Percentiles rank a stretch among this genome's conserved stretches.
phyloP scores from a whole-genome alignment of 495 filamentous ascomycete genomes.

The Penicillium dipodomyicola region DNA sequence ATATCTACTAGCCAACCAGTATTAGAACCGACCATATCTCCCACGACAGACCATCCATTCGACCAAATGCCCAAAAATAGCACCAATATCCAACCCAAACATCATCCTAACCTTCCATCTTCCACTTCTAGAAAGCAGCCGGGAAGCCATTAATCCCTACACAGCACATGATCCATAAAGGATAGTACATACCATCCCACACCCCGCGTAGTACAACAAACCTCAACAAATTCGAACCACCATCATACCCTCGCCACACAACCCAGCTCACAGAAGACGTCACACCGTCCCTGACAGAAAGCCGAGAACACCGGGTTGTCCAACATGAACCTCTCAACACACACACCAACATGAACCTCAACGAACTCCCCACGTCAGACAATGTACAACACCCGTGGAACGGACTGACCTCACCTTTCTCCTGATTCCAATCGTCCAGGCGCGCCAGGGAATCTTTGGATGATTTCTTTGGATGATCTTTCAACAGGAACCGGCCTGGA shows the following conservation, averaged over 20 bases:
- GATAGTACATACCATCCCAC: neutral
- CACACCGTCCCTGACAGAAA: constrained; percentile 7
- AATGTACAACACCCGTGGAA: neutral
- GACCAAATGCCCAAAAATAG: neutral
- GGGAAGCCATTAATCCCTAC: neutral
- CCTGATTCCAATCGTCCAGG: neutral
- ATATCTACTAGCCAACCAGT: neutral
- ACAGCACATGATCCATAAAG: neutral
- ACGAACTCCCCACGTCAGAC: neutral
- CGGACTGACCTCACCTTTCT: neutral
- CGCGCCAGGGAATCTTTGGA: neutral
- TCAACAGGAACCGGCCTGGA: neutral
- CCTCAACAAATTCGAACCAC: neutral
- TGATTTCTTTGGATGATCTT: neutral
- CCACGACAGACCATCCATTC: neutral
- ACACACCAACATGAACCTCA: neutral
- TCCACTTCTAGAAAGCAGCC: too few species aligned
- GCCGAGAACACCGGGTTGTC: neutral
- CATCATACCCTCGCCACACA: neutral
- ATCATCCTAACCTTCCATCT: neutral
- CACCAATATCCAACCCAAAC: neutral
- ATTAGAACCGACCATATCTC: neutral
- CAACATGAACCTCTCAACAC: neutral
- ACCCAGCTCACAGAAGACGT: neutral
- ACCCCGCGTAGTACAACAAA: neutral